phyloP scores from a whole-genome alignment of 345 rosid species.

The Lenwebbia sp. region DNA sequence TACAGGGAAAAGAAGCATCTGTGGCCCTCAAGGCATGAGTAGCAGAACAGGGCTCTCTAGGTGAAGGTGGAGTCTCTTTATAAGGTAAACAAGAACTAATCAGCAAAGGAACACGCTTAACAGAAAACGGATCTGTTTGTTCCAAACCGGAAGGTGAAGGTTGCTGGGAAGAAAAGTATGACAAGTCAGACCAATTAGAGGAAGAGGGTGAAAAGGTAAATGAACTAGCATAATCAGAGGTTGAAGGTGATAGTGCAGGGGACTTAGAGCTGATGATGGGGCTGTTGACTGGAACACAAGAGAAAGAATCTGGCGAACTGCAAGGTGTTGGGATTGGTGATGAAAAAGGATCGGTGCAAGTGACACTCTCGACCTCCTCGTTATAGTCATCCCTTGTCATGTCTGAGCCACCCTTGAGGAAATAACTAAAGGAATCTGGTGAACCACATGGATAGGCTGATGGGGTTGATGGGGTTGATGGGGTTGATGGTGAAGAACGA shows the following conservation, averaged over 20 bases:
- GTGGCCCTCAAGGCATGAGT: slow-evolving; percentile 11
- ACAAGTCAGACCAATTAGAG: slow-evolving; percentile 60
- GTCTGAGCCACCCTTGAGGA: slow-evolving; percentile 12
- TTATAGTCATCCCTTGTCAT: slow-evolving; percentile 11
- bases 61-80: slow-evolving; percentile 16
- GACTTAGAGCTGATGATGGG: slow-evolving; percentile 42
- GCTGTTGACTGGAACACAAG: slow-evolving; percentile 23
- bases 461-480: slow-evolving; percentile 25
- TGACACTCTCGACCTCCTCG: slow-evolving; percentile 7
- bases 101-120: slow-evolving; percentile 8
- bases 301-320: slow-evolving; percentile 31
- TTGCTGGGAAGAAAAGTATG: slow-evolving; percentile 45
- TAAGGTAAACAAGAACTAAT: slow-evolving; percentile 12
- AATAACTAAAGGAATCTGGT: slow-evolving; percentile 34
- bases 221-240: slow-evolving; percentile 57
- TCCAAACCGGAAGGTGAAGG: slow-evolving; percentile 55
- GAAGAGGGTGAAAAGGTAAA: slow-evolving; percentile 62
- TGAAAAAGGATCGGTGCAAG: slow-evolving; percentile 10
- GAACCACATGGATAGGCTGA: slow-evolving; percentile 25
- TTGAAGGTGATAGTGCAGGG: slow-evolving; percentile 57
- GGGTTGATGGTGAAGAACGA: slow-evolving; percentile 16
- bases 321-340: slow-evolving; percentile 14
- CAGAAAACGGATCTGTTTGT: slow-evolving; percentile 13
- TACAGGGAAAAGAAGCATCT: slow-evolving; percentile 11
- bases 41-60: slow-evolving; percentile 7